A percentile compares a stretch with the other conserved stretches of the same genome.
Evolutionary conservation across 148 eudicot genomes (phyloP).

Genomic region (Rhododendron simsii): DNA sequence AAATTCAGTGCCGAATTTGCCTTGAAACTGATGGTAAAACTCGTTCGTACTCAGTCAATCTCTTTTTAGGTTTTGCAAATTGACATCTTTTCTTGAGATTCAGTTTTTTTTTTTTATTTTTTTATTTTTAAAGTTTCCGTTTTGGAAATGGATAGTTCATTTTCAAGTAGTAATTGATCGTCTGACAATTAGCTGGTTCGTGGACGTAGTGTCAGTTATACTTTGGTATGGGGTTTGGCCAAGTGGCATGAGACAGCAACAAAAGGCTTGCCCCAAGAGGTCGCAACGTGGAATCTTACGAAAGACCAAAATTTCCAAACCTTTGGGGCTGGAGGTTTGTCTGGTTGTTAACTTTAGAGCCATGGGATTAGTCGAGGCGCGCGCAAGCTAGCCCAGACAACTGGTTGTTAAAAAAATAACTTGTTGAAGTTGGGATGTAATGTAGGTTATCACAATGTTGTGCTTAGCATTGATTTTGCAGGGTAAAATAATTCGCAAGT

Average conservation of each 20-base stretch:
- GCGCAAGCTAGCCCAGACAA: too few relatives aligned
- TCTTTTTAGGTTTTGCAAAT: neutral
- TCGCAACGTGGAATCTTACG: neutral
- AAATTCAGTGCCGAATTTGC: conserved; percentile 97
- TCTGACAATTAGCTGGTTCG: neutral
- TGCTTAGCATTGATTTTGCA: neutral
- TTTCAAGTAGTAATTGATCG: neutral
- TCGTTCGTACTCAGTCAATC: neutral
- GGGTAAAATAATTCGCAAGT: neutral
- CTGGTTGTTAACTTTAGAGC: neutral
- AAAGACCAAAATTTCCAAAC: neutral
- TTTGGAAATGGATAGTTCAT: neutral
- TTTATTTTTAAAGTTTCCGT: neutral
- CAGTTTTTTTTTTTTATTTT: neutral
- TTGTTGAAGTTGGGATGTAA: neutral
- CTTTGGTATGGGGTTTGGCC: neutral
- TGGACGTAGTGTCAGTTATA: neutral
- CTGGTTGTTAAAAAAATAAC: neutral
- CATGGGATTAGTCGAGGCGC: too few relatives aligned
- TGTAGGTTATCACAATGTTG: neutral
- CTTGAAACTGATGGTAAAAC: conserved; percentile 80
- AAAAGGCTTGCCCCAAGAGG: neutral
- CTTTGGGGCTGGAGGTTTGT: neutral
- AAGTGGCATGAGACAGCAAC: too few relatives aligned
- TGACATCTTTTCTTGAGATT: neutral